Evolutionary conservation across 106 monocot species (phyloP).

Genomic region (Allium sativum): DNA sequence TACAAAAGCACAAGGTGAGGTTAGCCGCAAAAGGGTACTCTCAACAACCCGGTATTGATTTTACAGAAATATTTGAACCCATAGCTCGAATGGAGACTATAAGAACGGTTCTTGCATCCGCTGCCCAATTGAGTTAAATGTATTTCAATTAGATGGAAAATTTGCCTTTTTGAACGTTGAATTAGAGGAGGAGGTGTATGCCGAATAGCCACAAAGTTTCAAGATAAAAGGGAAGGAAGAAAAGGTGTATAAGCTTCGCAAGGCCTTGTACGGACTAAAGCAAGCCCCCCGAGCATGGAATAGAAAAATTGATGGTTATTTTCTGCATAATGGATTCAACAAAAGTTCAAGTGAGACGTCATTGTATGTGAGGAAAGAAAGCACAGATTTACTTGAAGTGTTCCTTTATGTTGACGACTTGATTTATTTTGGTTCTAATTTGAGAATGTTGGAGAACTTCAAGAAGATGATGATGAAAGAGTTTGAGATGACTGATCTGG

Average conservation of each 20-base stretch:
- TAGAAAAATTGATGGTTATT: constrained; percentile 2
- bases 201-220: not conserved
- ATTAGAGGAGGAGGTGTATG: not conserved
- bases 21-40: not conserved
- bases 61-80: not conserved
- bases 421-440: constrained; percentile 1
- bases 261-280: constrained; percentile 3
- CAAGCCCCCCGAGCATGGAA: no score
- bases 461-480: not conserved
- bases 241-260: constrained; percentile 1
- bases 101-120: constrained; percentile 1
- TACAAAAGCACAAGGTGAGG: not conserved
- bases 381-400: no score
- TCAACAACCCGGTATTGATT: not conserved
- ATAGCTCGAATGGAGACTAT: not conserved
- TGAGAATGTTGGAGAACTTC: not conserved
- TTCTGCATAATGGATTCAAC: no score
- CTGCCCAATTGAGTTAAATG: not conserved
- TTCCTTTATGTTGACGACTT: no score
- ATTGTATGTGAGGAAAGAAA: not conserved
- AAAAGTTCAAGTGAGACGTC: not conserved
- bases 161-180: constrained; percentile 1
- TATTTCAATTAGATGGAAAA: not conserved
- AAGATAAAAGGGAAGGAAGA: not conserved
- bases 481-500: no score